These are phyloP conservation scores for Pichia paraexigua DNA, from an alignment of 805 yeast species.

Conservation along the genomic window DNA sequence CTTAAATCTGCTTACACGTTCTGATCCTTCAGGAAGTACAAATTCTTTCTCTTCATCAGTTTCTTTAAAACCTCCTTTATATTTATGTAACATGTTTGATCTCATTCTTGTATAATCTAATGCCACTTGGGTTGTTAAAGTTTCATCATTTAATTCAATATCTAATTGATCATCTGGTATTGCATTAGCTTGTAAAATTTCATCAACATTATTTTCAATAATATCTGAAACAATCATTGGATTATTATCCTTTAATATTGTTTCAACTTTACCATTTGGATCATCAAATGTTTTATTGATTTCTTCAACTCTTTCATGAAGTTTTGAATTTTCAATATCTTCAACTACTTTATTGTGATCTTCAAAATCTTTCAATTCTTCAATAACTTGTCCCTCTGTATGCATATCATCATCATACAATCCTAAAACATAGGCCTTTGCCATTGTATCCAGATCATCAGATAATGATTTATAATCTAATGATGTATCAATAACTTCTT, in stretches of 20 bases:
- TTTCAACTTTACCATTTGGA: slow-evolving; percentile 27
- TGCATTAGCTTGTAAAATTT: slow-evolving; percentile 18
- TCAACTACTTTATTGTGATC: slow-evolving; percentile 42
- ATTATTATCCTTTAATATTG: slow-evolving; percentile 31
- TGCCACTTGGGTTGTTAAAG: slow-evolving; percentile 40
- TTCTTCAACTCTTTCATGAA: slow-evolving; percentile 12
- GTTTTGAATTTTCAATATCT: slow-evolving; percentile 16
- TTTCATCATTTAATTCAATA: slow-evolving; percentile 24
- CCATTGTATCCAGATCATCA: slow-evolving; percentile 48
- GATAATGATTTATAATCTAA: slow-evolving; percentile 37
- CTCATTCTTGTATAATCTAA: slow-evolving; percentile 51
- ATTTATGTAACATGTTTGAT: slow-evolving; percentile 37
- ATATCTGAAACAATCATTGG: slow-evolving; percentile 36
- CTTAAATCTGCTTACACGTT: slow-evolving; percentile 57
- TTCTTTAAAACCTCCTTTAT: slow-evolving; percentile 39
- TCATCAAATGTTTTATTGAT: slow-evolving; percentile 10
- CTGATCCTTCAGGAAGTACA: slow-evolving; percentile 59
- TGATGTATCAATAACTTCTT: slow-evolving; percentile 22
- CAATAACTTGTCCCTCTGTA: slow-evolving; percentile 49
- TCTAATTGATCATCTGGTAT: slow-evolving; percentile 24
- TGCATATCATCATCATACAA: slow-evolving; percentile 52
- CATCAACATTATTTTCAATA: slow-evolving; percentile 34
- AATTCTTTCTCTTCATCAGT: slow-evolving; percentile 45
- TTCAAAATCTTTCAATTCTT: slow-evolving; percentile 47
- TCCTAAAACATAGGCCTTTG: slow-evolving; percentile 51